Percentiles rank a stretch among this genome's conserved stretches.
Evolutionary conservation across 2,329 filamentous ascomycete species (phyloP).

Genomic region (Fusarium algeriense): DNA sequence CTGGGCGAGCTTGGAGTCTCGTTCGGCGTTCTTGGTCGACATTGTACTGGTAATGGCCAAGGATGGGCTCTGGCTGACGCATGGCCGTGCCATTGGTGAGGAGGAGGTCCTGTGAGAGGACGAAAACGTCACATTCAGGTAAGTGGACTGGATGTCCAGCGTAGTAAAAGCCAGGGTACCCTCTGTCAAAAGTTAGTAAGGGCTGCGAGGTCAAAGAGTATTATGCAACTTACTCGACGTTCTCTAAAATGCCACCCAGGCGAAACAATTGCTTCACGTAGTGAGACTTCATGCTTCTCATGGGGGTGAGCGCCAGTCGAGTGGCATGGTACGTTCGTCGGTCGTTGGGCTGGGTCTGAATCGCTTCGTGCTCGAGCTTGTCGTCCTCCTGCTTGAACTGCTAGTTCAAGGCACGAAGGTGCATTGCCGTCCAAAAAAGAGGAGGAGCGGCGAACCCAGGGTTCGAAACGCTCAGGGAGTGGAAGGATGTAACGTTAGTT

Average conservation of each 20-base stretch:
- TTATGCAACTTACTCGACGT: background rate
- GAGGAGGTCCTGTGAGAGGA: background rate
- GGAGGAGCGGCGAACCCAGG: too few species aligned
- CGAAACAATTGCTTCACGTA: background rate
- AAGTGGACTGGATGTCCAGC: background rate
- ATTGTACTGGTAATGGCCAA: background rate
- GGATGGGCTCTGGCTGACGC: background rate
- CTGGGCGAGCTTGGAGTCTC: background rate
- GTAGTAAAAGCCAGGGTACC: background rate
- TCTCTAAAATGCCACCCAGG: background rate
- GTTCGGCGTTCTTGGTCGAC: background rate
- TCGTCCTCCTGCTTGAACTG: too few species aligned
- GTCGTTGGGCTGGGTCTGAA: too few species aligned
- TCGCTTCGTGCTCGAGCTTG: too few species aligned
- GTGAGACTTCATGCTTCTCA: background rate
- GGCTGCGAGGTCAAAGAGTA: background rate
- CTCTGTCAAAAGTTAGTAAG: background rate
- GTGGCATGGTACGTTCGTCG: background rate
- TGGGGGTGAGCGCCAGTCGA: background rate
- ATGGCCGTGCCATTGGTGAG: too few species aligned
- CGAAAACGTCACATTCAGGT: background rate
- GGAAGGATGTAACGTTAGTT: too few species aligned
- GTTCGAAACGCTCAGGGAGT: too few species aligned
- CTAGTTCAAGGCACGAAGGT: too few species aligned
- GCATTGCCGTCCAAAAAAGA: too few species aligned